Conservation (phyloP, 768 basidiomycete genomes). For the Rhizopogon vesiculosus region DNA sequence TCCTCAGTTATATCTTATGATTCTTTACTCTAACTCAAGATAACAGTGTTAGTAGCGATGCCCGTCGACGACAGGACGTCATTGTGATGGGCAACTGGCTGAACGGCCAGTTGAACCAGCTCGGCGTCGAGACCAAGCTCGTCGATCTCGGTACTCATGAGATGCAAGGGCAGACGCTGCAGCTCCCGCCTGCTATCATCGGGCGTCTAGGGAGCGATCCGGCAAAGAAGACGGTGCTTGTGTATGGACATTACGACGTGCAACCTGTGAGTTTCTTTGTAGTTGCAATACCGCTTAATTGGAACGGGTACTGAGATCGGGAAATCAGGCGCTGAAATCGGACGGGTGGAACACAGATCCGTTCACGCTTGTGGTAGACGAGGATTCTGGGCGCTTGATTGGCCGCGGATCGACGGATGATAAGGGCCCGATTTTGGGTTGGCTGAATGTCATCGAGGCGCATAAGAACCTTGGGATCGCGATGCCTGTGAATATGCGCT, state of each 20-base stretch:
- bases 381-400: constrained; percentile 55
- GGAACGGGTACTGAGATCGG: not conserved
- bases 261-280: constrained; percentile 61
- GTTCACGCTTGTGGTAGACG: constrained; percentile 57
- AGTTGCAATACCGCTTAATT: no score
- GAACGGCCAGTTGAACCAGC: constrained; percentile 61
- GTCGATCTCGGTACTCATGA: constrained; percentile 74
- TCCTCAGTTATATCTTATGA: constrained; percentile 1
- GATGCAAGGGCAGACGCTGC: constrained; percentile 65
- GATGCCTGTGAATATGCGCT: constrained; percentile 84
- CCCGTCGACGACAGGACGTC: constrained; percentile 67
- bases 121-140: constrained; percentile 74
- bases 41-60: constrained; percentile 65
- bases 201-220: constrained; percentile 79
- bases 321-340: constrained; percentile 34
- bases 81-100: constrained; percentile 86
- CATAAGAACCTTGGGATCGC: constrained; percentile 61
- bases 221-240: constrained; percentile 86
- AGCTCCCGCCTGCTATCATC: constrained; percentile 80
- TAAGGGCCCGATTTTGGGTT: constrained; percentile 85
- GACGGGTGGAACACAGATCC: constrained; percentile 92
- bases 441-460: constrained; percentile 87
- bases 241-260: constrained; percentile 96
- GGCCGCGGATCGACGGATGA: constrained; percentile 90
- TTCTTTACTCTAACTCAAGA: constrained; percentile 1